Conservation (phyloP, 106 monocot species). For the Alisma plantagoaquatica region DNA sequence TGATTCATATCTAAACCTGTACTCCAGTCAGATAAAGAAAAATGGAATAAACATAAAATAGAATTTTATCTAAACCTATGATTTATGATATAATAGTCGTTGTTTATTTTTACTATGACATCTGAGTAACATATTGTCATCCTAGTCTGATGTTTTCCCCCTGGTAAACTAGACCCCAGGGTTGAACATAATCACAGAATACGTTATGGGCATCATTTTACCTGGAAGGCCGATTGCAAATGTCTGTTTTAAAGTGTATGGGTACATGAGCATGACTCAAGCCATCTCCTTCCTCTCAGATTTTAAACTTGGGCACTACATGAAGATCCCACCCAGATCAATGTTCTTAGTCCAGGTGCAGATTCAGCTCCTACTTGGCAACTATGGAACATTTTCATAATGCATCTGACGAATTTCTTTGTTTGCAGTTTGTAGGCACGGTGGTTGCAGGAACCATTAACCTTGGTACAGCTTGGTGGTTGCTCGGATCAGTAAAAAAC, state of each 20-base stretch:
- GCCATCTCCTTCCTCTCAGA: conserved; percentile 83
- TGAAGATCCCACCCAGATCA: conserved; percentile 92
- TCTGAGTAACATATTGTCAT: too few species aligned
- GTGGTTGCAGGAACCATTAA: conserved; percentile 84
- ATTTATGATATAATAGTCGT: too few species aligned
- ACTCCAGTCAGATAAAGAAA: too few species aligned
- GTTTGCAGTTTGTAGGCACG: conserved; percentile 56
- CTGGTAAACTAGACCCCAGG: conserved; percentile 99
- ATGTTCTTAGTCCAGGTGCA: conserved; percentile 93
- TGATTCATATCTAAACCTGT: too few species aligned
- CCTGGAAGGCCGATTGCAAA: conserved; percentile 84
- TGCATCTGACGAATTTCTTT: not conserved
- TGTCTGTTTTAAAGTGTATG: conserved; percentile 95
- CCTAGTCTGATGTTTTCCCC: too few species aligned
- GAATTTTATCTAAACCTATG: too few species aligned
- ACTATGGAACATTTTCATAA: too few species aligned
- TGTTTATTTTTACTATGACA: too few species aligned
- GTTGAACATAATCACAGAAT: conserved; percentile 90
- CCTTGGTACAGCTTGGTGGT: conserved; percentile 71
- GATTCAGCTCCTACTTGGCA: too few species aligned
- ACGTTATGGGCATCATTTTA: conserved; percentile 68
- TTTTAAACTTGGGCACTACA: conserved; percentile 91
- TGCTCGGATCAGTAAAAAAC: conserved; percentile 62
- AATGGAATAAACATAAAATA: too few species aligned
- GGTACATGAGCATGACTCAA: conserved; percentile 97